Evolutionary conservation across 2,329 filamentous ascomycete species (phyloP), one percentile per base, ranked within the genome.

Genomic region (Ilyonectria mors-panacis): DNA sequence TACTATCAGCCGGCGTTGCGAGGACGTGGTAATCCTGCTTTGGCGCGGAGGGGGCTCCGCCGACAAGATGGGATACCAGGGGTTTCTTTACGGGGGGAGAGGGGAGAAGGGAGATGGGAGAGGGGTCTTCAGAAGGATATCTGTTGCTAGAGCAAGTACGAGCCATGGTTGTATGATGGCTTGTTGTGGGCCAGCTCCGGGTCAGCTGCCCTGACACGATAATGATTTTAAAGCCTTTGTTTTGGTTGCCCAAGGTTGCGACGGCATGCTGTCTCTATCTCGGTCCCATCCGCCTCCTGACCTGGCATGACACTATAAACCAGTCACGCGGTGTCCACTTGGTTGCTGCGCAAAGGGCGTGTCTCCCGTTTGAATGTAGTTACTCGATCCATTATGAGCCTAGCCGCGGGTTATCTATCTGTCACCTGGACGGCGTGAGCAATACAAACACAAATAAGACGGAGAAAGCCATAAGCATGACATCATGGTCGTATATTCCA

Each of bases 1-100:
- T 67, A 70, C 59, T 65, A 67, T 69, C 66, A 63, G 60, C 64
- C 37, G 65, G 62, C 66, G 63, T 72, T 66, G 66, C 58, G 64
- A 66, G 56, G 66, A 70, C 58, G 51, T 57, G 65, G 55, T 61
- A 48, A 59, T 68, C 58, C 68, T 51, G 59, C 60, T 69, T 66
- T 64, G 64, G 59, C 21, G 57, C 59, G 58, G 56, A 60, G 64
- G 55, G 44, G 58, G 53, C 60, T 44, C 56, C 72, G 66, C 59
- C 63, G 59, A 62, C 51, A 64, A 72, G 66, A 70, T 37, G 57
- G 63, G 12, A 73, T 72, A 67, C 57, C 63, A 68, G 55, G 63
- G 65, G 62, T 53, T 60, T 59, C 51, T 60, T 68, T 47, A 66
- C 63, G 37, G 66, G 45, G 61, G 56, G 42, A 67, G 48, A 59